Evolutionary conservation across 306 rosid species (phyloP).

Genomic region (Inga laurina): DNA sequence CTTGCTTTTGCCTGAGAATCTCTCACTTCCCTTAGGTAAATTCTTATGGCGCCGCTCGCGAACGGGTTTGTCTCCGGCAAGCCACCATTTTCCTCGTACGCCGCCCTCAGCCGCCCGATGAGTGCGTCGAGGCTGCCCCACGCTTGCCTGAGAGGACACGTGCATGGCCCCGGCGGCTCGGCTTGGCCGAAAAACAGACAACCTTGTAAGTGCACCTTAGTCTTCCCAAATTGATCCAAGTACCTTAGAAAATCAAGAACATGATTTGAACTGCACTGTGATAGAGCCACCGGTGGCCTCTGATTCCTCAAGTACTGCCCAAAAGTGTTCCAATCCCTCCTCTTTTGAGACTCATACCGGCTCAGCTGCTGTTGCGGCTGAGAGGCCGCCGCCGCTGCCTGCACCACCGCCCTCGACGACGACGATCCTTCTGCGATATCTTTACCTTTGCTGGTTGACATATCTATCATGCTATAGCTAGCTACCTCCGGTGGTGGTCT

Average conservation of each 20-base stretch:
- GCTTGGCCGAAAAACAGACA: slow-evolving; percentile 81
- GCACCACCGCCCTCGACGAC: not conserved
- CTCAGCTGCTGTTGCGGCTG: slow-evolving; percentile 41
- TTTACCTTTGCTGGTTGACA: slow-evolving; percentile 56
- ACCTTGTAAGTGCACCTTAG: slow-evolving; percentile 67
- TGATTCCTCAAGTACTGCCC: slow-evolving; percentile 90
- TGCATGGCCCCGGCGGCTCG: slow-evolving; percentile 81
- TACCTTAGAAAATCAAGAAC: slow-evolving; percentile 81
- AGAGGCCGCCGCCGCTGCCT: not conserved
- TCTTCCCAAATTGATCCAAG: slow-evolving; percentile 83
- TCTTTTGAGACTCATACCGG: slow-evolving; percentile 82
- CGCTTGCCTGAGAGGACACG: slow-evolving; percentile 86
- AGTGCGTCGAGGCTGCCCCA: slow-evolving; percentile 93
- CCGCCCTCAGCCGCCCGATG: slow-evolving; percentile 87
- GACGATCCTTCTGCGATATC: slow-evolving; percentile 52
- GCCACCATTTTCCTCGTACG: slow-evolving; percentile 95
- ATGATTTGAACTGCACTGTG: slow-evolving; percentile 74
- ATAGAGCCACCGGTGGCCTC: slow-evolving; percentile 71
- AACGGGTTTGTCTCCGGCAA: slow-evolving; percentile 83
- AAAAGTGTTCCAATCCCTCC: slow-evolving; percentile 90
- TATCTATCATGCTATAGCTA: slow-evolving; percentile 3
- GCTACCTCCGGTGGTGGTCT: not conserved
- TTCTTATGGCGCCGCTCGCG: slow-evolving; percentile 72
- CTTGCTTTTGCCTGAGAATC: slow-evolving; percentile 86
- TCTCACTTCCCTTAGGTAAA: slow-evolving; percentile 72